Evolutionary conservation across 2,329 filamentous ascomycete species (phyloP).

Genomic region (Pseudogymnoascus sp.): DNA sequence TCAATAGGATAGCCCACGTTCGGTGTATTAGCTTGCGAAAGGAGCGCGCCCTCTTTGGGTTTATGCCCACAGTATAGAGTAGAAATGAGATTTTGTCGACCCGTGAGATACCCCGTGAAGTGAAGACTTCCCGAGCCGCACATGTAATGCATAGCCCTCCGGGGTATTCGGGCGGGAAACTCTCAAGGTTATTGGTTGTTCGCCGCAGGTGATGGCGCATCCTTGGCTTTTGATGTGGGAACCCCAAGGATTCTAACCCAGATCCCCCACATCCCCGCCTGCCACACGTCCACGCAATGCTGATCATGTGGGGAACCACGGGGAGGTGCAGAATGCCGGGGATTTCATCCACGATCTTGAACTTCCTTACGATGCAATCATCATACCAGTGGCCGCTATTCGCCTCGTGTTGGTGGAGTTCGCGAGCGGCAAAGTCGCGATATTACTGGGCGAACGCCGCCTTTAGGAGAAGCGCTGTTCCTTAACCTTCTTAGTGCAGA

Average conservation of each 20-base stretch:
- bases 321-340: not conserved
- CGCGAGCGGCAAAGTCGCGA: not conserved
- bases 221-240: not conserved
- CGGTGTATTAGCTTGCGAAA: not conserved
- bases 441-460: not conserved
- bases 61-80: not conserved
- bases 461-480: not conserved
- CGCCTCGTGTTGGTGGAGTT: not conserved
- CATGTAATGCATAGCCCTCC: not conserved
- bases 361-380: not conserved
- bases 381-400: not conserved
- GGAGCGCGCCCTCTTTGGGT: not conserved
- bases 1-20: not conserved
- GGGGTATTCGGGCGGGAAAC: not conserved
- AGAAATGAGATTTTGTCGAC: not conserved
- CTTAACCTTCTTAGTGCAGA: not conserved
- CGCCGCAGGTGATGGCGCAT: not conserved
- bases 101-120: not conserved
- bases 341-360: not conserved
- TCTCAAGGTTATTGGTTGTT: not conserved
- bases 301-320: not conserved
- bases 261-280: not conserved
- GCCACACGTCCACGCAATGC: not conserved
- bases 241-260: not conserved
- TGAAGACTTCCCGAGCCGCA: not conserved